Base-by-base conservation (phyloP, 2,329 filamentous ascomycete genomes). In the Penicillium sp. region DNA sequence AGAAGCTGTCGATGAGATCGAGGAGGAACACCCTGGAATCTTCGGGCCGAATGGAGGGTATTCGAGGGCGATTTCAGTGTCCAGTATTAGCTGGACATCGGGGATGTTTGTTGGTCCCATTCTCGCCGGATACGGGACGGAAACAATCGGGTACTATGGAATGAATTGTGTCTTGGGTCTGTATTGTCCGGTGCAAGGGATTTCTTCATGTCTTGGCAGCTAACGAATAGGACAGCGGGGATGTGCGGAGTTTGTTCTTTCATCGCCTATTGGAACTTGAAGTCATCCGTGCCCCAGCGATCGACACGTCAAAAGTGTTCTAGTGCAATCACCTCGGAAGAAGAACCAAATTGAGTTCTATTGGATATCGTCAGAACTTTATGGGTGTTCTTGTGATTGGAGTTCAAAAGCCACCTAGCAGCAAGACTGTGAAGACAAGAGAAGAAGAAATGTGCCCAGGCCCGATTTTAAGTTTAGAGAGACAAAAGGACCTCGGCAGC, bases 11-110 rank as follows among this genome's bases (percentile, higher is more conserved):
- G 59, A 62, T 27, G 55, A 61, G 14, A 50, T 64, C 8, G 53
- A 64, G 40, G 43, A 37, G 1, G 30, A 52, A 5, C 31, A 53
- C 7, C 61, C 62, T 0, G 61, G 62, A 2, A 54, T 64, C 29
- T 65, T 64, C 18, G 62, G 61, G 3, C 54, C 54, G 3, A 59
- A 62, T 44, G 62, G 62, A 11, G 62, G 61, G 0, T 64, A 61
- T 36, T 64, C 61, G 2, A 49, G 60, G 4, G 60, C 54, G 4
- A 48, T 62, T 9, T 64, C 58, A n/a, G 46, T 64, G 8, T 42
- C 52, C 2, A 63, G 55, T 40, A 52, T 63, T 34, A 59, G 61
- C 39, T 64, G 59, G 58, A 60, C 57, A 0, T 16, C 48, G 2
- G 62, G 62, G 8, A 41, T 58, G 18, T 56, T 65, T 14, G n/a